Evolutionary conservation across 2,329 filamentous ascomycete species (phyloP).

Genomic region (Phaeosphaeria sp.): DNA sequence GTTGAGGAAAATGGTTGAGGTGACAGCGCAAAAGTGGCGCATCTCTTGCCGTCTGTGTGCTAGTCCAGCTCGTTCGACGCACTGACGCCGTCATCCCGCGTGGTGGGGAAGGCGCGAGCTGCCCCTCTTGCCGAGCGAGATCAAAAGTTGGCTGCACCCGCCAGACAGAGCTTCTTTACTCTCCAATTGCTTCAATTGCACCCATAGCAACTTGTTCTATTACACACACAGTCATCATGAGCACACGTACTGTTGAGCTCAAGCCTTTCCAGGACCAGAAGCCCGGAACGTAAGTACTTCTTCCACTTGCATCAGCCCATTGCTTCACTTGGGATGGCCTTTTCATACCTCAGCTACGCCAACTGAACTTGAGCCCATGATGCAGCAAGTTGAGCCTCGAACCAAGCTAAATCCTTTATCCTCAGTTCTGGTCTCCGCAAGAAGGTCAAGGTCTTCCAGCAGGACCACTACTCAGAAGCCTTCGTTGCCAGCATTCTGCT

Average conservation of each 20-base stretch:
- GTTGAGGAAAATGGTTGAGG: slow-evolving; percentile 10
- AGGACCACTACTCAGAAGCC: slow-evolving; percentile 93
- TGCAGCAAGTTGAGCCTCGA: neutral
- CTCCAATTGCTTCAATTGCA: slow-evolving; percentile 29
- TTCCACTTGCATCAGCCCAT: neutral
- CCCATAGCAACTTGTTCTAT: slow-evolving; percentile 28
- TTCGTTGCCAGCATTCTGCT: slow-evolving; percentile 94
- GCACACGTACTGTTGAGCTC: slow-evolving; percentile 78
- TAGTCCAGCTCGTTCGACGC: slow-evolving; percentile 22
- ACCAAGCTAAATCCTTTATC: slow-evolving; percentile 17
- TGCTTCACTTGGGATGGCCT: neutral
- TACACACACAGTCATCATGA: slow-evolving; percentile 57
- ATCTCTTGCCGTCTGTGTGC: slow-evolving; percentile 14
- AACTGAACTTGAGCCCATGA: neutral
- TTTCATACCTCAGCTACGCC: neutral
- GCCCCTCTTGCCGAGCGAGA: slow-evolving; percentile 33
- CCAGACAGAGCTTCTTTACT: slow-evolving; percentile 13
- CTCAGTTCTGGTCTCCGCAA: slow-evolving; percentile 96
- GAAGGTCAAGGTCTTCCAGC: slow-evolving; percentile 97
- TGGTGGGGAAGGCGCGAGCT: slow-evolving; percentile 29
- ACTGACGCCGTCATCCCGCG: slow-evolving; percentile 35
- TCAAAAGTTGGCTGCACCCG: slow-evolving; percentile 36
- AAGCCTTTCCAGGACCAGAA: slow-evolving; percentile 95
- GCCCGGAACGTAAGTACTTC: slow-evolving; percentile 89
- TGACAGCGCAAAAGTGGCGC: slow-evolving; percentile 10